Conservation (phyloP, 169 alveolate genomes). For the Plasmodium vivax region DNA sequence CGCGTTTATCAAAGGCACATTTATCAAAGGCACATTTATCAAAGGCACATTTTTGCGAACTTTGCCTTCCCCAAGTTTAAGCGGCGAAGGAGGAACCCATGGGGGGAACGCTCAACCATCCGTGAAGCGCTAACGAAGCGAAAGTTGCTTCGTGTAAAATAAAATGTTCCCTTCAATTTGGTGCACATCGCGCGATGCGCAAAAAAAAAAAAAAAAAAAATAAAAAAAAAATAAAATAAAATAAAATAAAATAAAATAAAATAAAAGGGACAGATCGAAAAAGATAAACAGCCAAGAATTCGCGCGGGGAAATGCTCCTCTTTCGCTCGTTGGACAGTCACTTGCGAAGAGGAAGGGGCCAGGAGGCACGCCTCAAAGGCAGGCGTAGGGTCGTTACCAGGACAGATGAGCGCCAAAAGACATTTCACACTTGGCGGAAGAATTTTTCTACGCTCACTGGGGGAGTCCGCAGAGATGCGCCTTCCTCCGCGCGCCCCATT, state of each 20-base stretch:
- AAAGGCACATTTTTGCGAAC: too few relatives aligned
- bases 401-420: not conserved
- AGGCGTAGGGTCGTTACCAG: not conserved
- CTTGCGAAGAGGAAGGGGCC: not conserved
- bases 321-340: not conserved
- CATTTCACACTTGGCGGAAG: not conserved
- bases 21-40: too few relatives aligned
- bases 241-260: too few relatives aligned
- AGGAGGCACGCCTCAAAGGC: not conserved
- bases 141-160: too few relatives aligned
- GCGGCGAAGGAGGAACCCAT: too few relatives aligned
- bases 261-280: not conserved
- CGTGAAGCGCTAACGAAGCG: too few relatives aligned
- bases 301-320: not conserved
- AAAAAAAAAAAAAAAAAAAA: not conserved
- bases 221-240: not conserved
- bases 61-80: too few relatives aligned
- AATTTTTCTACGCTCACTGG: not conserved
- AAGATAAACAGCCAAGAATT: not conserved
- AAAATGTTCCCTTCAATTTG: too few relatives aligned
- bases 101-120: too few relatives aligned
- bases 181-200: not conserved
- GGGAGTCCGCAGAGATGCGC: not conserved
- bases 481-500: not conserved
- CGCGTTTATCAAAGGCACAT: too few relatives aligned